phyloP scores from a whole-genome alignment of 176 grass and related monocot genomes.

The Rhynchospora pubera region DNA sequence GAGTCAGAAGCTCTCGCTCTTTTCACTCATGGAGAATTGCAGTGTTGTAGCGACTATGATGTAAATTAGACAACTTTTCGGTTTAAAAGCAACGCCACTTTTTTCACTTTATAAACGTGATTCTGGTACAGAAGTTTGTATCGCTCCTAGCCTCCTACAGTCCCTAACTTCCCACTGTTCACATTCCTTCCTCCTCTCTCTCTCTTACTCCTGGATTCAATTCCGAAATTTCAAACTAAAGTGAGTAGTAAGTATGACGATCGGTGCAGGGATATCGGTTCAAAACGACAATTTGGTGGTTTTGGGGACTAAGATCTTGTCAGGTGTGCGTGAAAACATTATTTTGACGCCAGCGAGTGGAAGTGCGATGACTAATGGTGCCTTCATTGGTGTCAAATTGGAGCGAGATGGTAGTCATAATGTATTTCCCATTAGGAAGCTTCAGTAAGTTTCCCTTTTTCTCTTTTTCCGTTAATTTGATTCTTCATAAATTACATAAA shows the following conservation, averaged over 20 bases:
- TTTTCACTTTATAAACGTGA: neutral
- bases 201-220: neutral
- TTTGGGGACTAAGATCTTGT: slow-evolving; percentile 43
- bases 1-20: too few relatives aligned
- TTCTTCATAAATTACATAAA: neutral
- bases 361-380: slow-evolving; percentile 37
- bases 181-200: neutral
- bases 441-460: slow-evolving; percentile 38
- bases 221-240: neutral
- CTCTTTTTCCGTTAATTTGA: neutral
- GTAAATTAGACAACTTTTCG: neutral
- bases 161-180: neutral
- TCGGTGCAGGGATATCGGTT: slow-evolving; percentile 46
- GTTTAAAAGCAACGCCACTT: neutral
- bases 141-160: neutral
- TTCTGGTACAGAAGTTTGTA: neutral
- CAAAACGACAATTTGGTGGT: slow-evolving; percentile 53
- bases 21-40: too few relatives aligned
- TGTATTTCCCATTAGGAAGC: slow-evolving; percentile 69
- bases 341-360: too few relatives aligned
- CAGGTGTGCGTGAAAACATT: slow-evolving; percentile 42
- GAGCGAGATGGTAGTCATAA: slow-evolving; percentile 38
- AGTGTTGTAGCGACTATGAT: neutral
- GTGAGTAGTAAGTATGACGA: slow-evolving; percentile 45
- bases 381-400: slow-evolving; percentile 54